A percentile compares a stretch with the other conserved stretches of the same genome.
phyloP scores from a whole-genome alignment of 495 filamentous ascomycete genomes.

The Annulohypoxylon maeteangense region DNA sequence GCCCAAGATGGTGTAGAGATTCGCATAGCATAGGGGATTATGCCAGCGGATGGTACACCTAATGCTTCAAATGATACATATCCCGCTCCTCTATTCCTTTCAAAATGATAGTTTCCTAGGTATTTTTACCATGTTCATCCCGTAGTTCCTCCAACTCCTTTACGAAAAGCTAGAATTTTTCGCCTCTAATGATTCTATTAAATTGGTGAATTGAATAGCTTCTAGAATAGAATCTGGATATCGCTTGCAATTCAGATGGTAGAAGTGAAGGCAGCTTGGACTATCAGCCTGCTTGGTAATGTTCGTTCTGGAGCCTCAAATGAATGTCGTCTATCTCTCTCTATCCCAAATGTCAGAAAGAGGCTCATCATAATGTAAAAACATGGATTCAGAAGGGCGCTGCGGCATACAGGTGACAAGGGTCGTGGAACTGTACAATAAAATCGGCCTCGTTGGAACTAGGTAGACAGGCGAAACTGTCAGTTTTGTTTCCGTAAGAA shows the following conservation, averaged over 20 bases:
- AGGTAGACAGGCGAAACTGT: not conserved
- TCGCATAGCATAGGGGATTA: not conserved
- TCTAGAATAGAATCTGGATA: not conserved
- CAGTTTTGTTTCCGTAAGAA: not conserved
- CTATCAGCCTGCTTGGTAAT: conserved; percentile 3
- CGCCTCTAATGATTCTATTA: not conserved
- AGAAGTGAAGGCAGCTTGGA: not conserved
- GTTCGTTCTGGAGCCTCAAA: conserved; percentile 3
- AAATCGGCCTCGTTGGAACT: conserved; percentile 20
- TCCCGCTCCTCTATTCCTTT: too few relatives aligned
- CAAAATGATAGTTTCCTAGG: not conserved
- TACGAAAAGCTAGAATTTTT: not conserved
- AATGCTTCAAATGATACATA: too few relatives aligned
- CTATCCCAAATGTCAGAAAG: not conserved
- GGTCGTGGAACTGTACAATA: conserved; percentile 4
- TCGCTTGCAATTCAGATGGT: not conserved
- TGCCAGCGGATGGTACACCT: not conserved
- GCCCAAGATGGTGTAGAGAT: not conserved
- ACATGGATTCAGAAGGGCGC: not conserved
- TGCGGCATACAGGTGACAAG: not conserved
- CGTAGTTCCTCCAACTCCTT: not conserved
- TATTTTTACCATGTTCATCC: not conserved
- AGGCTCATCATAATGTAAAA: not conserved
- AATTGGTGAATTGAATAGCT: not conserved
- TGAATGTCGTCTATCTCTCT: conserved; percentile 9